Conservation (phyloP, 306 rosid genomes). For the Vigna unguiculata region DNA sequence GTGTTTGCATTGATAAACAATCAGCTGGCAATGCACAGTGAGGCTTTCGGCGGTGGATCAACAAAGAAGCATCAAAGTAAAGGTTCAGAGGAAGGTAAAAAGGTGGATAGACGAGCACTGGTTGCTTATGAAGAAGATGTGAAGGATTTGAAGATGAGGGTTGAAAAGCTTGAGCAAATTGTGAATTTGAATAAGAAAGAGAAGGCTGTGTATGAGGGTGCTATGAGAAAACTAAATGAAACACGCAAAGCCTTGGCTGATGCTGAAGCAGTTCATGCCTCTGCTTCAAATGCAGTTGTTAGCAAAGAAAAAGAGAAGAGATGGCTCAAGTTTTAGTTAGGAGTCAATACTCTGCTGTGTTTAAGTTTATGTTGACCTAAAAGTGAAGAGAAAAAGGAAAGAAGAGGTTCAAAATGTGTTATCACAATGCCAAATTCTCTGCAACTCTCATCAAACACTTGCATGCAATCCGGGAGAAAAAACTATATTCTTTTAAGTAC, state of each 20-base stretch:
- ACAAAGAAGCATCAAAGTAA: constrained; percentile 64
- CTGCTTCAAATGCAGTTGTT: constrained; percentile 83
- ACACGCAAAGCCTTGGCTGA: constrained; percentile 82
- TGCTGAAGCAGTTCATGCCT: constrained; percentile 76
- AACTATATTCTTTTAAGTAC: too few relatives aligned
- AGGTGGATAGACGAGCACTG: constrained; percentile 73
- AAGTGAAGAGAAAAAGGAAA: not conserved
- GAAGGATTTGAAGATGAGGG: constrained; percentile 73
- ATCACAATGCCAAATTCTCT: not conserved
- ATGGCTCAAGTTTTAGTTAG: constrained; percentile 88
- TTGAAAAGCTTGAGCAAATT: constrained; percentile 91
- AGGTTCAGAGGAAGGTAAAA: constrained; percentile 68
- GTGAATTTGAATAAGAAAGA: constrained; percentile 74
- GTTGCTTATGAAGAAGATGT: constrained; percentile 79
- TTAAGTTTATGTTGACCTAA: constrained; percentile 2
- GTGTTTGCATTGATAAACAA: constrained; percentile 78
- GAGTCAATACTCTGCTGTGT: constrained; percentile 8
- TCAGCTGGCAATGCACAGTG: constrained; percentile 78
- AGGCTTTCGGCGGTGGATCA: constrained; percentile 55
- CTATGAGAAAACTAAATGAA: constrained; percentile 73
- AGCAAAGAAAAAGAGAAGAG: constrained; percentile 89
- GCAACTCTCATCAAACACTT: too few relatives aligned
- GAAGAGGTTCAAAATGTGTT: constrained; percentile 3
- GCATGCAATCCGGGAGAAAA: too few relatives aligned
- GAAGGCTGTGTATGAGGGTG: constrained; percentile 86